A percentile compares a stretch with the other conserved stretches of the same genome.
Evolutionary conservation across 192 early-diverging fungal species (phyloP).

Genomic region (Coemansia sp.): DNA sequence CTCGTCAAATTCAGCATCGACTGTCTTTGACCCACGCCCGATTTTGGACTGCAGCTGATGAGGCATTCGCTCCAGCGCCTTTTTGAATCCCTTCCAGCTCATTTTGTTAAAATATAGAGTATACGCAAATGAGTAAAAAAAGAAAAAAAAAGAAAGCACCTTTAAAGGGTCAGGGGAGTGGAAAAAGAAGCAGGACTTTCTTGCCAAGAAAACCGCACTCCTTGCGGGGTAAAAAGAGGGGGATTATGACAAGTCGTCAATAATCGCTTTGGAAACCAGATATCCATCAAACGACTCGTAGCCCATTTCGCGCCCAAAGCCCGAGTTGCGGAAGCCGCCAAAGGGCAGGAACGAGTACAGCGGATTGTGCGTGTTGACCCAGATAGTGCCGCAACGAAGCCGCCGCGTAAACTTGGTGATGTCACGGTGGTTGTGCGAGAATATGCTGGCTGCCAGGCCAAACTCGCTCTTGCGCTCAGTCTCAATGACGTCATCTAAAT

Average conservation of each 20-base stretch:
- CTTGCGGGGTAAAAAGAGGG: constrained; percentile 2
- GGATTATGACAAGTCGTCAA: constrained; percentile 38
- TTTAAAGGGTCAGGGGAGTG: no score
- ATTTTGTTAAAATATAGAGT: constrained; percentile 29
- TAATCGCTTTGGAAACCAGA: constrained; percentile 42
- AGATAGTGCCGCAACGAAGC: constrained; percentile 55
- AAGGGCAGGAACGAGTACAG: constrained; percentile 58
- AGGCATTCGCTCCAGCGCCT: constrained; percentile 78
- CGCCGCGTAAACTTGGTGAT: constrained; percentile 47
- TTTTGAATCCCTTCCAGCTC: constrained; percentile 72
- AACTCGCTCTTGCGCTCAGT: constrained; percentile 54
- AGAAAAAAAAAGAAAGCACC: no score
- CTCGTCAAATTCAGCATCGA: constrained; percentile 67
- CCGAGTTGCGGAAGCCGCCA: constrained; percentile 61
- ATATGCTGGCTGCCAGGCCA: constrained; percentile 58
- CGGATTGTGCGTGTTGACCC: constrained; percentile 63
- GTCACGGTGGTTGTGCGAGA: constrained; percentile 44
- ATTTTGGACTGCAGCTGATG: constrained; percentile 68
- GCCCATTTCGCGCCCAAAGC: constrained; percentile 60
- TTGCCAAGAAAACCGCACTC: neutral
- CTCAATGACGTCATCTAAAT: constrained; percentile 52
- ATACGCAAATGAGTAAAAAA: no score
- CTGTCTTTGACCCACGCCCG: constrained; percentile 55
- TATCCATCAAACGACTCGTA: constrained; percentile 56
- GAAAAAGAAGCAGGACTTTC: no score